These are phyloP conservation scores for Cordyceps cateniannulata DNA, from an alignment of 2,329 filamentous ascomycete genomes.

Conservation along the genomic window DNA sequence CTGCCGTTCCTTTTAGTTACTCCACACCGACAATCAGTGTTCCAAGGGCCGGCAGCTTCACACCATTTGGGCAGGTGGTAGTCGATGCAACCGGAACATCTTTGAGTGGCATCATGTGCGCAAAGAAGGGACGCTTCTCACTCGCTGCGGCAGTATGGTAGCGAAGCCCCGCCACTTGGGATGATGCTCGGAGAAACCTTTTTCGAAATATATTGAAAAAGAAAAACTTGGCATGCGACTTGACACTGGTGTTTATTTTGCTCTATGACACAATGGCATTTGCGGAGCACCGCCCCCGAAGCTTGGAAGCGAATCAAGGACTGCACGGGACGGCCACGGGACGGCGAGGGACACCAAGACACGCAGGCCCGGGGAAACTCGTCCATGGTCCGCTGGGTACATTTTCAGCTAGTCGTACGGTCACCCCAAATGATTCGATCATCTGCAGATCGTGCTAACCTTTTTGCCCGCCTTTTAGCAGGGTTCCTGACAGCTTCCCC, in stretches of 20 bases:
- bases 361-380: neutral
- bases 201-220: neutral
- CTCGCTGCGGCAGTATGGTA: neutral
- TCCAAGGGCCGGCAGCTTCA: neutral
- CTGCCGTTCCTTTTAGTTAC: neutral
- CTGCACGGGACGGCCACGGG: neutral
- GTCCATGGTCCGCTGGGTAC: neutral
- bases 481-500: neutral
- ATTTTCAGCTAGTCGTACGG: neutral
- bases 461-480: neutral
- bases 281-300: neutral
- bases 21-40: neutral
- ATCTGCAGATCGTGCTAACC: neutral
- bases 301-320: neutral
- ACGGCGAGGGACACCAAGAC: neutral
- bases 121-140: neutral
- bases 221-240: neutral
- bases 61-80: slow-evolving; percentile 5
- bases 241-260: neutral
- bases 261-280: neutral
- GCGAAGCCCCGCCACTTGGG: neutral
- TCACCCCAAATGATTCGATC: neutral
- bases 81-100: neutral
- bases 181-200: no score
- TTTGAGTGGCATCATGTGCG: neutral